Evolutionary conservation across 1,284 basidiomycete genomes (phyloP).

Genomic region (Leucoagaricus sp.): DNA sequence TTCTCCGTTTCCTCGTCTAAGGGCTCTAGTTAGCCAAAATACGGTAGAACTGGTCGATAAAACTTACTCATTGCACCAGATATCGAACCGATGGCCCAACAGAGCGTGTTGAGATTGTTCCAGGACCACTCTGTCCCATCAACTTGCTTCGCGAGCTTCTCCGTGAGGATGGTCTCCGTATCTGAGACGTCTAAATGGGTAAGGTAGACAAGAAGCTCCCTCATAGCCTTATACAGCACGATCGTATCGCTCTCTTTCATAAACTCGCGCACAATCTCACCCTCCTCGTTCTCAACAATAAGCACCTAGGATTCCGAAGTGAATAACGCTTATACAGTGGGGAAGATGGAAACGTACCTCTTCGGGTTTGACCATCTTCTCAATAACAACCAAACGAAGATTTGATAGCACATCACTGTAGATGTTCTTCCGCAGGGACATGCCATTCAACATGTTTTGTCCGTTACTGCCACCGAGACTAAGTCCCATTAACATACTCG

Average conservation of each 20-base stretch:
- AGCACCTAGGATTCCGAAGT: conserved; percentile 65
- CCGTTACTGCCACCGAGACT: conserved; percentile 76
- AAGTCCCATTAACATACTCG: conserved; percentile 91
- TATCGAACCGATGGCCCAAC: conserved; percentile 99
- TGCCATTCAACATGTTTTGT: conserved; percentile 70
- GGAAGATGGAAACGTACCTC: conserved; percentile 62
- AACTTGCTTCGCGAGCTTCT: conserved; percentile 96
- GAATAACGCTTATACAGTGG: neutral
- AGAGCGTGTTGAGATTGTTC: conserved; percentile 98
- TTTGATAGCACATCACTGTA: conserved; percentile 96
- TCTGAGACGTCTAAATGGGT: conserved; percentile 97
- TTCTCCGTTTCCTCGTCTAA: conserved; percentile 98
- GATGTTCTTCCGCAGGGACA: conserved; percentile 89
- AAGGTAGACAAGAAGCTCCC: conserved; percentile 94
- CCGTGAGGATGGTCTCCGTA: conserved; percentile 96
- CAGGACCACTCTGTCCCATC: conserved; percentile 99
- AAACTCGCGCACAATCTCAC: conserved; percentile 98
- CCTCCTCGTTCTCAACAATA: conserved; percentile 99
- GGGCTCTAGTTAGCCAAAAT: conserved; percentile 12
- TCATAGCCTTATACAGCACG: conserved; percentile 99
- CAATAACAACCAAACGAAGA: conserved; percentile 94
- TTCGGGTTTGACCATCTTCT: conserved; percentile 99
- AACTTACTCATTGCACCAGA: conserved; percentile 97
- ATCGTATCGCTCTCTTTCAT: conserved; percentile 99
- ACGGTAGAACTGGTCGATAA: neutral